Base-by-base conservation (phyloP, 768 basidiomycete genomes). In the Auriscalpium vulgare region DNA sequence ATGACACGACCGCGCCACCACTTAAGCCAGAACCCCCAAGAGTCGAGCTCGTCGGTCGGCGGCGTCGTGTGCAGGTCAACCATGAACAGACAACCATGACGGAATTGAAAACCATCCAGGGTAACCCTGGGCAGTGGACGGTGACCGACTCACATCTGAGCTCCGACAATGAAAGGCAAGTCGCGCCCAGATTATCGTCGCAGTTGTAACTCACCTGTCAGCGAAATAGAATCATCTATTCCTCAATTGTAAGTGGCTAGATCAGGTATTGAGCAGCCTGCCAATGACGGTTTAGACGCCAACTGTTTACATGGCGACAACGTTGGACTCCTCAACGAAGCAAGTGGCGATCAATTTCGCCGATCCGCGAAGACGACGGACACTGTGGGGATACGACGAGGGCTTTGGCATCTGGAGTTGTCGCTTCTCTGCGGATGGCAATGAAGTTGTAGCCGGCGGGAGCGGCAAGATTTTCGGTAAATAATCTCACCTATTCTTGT, bases 61-160 rank as follows among this genome's bases (percentile, higher is more conserved):
- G 63, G 46, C 59, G 56, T 4, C 47, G 55, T 49, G 59, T 63
- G 51, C 59, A 70, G 37, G 62, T 69, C 7, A 62, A 59, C 72
- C 75, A 76, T 36, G 81, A 85, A 52, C 66, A 71, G 46, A 78
- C 77, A 7, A 77, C 74, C 8, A 72, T 82, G 65, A 76, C 75
- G 50, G 66, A 75, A 17, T 69, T 76, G 50, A 80, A 91, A 66
- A 83, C 82, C 1, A 87, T 95, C 47, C 78, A 84, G 65, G 95
- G 90, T 1, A 74, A 80, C 37, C 77, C 81, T 14, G 90, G 90
- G 0, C 76, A 82, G 37, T 98, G 94, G 95, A 97, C 95, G 0
- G 90, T 98, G 55, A 97, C 94, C 8, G 97, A 97, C 71, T 88
- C 88, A 19, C 91, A 97, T 69, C 74, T 94, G 17, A 93, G 91